phyloP scores from a whole-genome alignment of 2,329 filamentous ascomycete species.

The Cyphellophora attinorum region DNA sequence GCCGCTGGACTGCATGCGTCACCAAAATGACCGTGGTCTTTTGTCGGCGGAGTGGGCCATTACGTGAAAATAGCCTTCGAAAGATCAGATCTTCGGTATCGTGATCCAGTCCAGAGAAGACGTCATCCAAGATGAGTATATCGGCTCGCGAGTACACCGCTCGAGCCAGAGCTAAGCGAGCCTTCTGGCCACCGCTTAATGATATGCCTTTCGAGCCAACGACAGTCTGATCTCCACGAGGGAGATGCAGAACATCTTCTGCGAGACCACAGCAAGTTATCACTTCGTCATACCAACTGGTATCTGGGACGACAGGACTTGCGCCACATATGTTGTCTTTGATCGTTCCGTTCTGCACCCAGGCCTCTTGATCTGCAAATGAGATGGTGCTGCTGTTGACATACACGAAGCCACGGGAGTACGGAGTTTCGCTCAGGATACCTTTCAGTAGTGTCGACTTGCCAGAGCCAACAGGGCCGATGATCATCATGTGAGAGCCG shows the following conservation, averaged over 20 bases:
- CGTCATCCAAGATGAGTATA: conserved; percentile 42
- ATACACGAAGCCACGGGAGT: conserved; percentile 11
- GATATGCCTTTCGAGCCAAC: conserved; percentile 19
- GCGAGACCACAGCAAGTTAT: conserved; percentile 18
- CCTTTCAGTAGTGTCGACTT: conserved; percentile 17
- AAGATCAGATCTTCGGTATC: conserved; percentile 41
- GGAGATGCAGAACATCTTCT: conserved; percentile 17
- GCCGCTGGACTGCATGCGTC: conserved; percentile 24
- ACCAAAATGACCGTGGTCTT: conserved; percentile 30
- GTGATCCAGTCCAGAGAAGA: conserved; percentile 42
- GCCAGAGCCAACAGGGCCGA: conserved; percentile 21
- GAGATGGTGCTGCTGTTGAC: conserved; percentile 8
- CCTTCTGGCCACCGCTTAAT: conserved; percentile 22
- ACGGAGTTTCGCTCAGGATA: conserved; percentile 14
- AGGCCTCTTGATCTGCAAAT: conserved; percentile 16
- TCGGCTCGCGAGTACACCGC: conserved; percentile 41
- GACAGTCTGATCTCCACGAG: conserved; percentile 15
- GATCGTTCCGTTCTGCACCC: conserved; percentile 16
- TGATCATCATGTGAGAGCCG: conserved; percentile 14
- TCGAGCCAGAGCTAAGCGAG: conserved; percentile 36
- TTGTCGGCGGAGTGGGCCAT: conserved; percentile 35
- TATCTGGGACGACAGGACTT: conserved; percentile 5
- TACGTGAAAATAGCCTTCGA: conserved; percentile 33
- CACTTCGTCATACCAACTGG: conserved; percentile 20
- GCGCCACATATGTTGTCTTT: conserved; percentile 18